Evolutionary conservation across 2,329 filamentous ascomycete species (phyloP), one percentile per base, ranked within the genome.

Genomic region (Camillea tinctor): DNA sequence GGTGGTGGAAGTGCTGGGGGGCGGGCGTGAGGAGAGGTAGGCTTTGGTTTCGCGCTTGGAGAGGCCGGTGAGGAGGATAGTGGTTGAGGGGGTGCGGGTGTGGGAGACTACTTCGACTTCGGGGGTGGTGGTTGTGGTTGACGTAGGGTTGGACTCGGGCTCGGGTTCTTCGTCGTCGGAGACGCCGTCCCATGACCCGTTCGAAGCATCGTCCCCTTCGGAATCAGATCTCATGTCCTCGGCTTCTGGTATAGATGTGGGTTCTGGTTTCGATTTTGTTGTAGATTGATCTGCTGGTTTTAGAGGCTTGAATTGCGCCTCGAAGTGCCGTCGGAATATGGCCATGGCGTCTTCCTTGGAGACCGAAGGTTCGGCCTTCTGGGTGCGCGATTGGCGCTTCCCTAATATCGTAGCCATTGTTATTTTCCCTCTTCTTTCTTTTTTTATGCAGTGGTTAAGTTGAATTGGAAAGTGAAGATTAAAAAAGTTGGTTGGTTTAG

Each of bases 241-340:
- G 54, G 30, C 53, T 54, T 66, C 64, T 15, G 61, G 40, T n/a
- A n/a, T n/a, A n/a, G n/a, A n/a, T n/a, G n/a, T n/a, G n/a, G n/a
- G n/a, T 20, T 30, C 30, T 26, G 60, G 48, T 49, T 15, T 11
- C 26, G 26, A 68, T 68, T 11, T 61, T 51, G 9, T 73, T 69
- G 7, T 49, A 9, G 57, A 54, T 2, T 58, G 68, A 67, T 21
- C 30, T 20, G 52, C 15, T 20, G 58, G 48, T 4, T 66, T 54
- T 48, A 97, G 75, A 8, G 94, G 92, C 72, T 87, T 85, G 78
- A 97, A 98, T 72, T 90, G 88, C 24, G 91, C 86, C 76, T 97
- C 95, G 72, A 98, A 98, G 72, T 94, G 90, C 67, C 86, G 86
- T 60, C 88, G 87, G 70, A 99, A 91, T 60, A 93, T 84, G 58